A percentile compares a stretch with the other conserved stretches of the same genome.
These are phyloP conservation scores for Aspergillus floridensis DNA, from an alignment of 2,329 filamentous ascomycete species.

Conservation along the genomic window DNA sequence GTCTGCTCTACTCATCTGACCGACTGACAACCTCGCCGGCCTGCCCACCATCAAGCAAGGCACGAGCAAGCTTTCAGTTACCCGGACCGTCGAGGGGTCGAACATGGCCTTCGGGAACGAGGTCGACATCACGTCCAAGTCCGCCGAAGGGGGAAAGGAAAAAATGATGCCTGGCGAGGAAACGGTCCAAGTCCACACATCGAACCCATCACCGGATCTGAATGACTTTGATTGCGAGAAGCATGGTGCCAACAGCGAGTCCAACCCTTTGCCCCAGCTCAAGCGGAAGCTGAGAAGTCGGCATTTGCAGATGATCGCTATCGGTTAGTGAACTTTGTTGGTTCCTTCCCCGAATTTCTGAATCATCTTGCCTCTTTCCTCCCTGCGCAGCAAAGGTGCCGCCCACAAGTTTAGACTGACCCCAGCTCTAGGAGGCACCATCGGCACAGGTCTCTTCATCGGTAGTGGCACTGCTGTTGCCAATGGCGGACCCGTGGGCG, in stretches of 20 bases:
- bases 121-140: conserved; percentile 15
- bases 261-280: conserved; percentile 64
- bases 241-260: conserved; percentile 38
- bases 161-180: conserved; percentile 25
- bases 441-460: conserved; percentile 72
- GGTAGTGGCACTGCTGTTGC: conserved; percentile 63
- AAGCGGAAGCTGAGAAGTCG: conserved; percentile 77
- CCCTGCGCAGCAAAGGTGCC: neutral
- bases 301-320: conserved; percentile 98
- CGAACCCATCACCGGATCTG: conserved; percentile 11
- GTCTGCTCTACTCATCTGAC: conserved; percentile 6
- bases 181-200: conserved; percentile 23
- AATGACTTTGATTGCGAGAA: conserved; percentile 40
- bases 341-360: neutral
- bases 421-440: conserved; percentile 57
- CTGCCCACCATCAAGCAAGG: neutral
- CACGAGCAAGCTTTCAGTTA: neutral
- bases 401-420: conserved; percentile 27
- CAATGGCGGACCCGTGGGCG: conserved; percentile 63
- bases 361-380: neutral
- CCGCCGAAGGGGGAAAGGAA: conserved; percentile 21
- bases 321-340: conserved; percentile 61
- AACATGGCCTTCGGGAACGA: conserved; percentile 26
- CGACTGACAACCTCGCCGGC: neutral
- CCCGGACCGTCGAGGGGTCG: conserved; percentile 13